Conservation (phyloP, 2,329 filamentous ascomycete genomes). For the Colletotrichum falcatum region DNA sequence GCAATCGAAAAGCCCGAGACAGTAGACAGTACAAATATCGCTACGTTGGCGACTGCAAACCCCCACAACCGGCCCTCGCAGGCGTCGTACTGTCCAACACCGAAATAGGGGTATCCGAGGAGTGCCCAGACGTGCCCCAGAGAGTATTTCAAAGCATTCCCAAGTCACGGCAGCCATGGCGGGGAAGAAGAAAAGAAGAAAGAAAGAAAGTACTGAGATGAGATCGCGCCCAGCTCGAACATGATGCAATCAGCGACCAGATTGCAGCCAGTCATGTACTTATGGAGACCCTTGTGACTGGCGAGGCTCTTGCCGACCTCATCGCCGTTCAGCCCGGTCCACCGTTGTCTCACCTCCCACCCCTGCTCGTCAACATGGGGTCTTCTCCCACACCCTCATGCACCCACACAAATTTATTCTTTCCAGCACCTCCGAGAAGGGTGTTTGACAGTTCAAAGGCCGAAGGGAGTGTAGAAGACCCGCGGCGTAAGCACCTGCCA, state of each 20-base stretch:
- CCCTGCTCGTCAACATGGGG: constrained; percentile 43
- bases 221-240: constrained; percentile 24
- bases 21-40: not conserved
- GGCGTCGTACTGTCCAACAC: constrained; percentile 7
- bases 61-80: not conserved
- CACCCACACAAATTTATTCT: constrained; percentile 36
- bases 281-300: constrained; percentile 34
- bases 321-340: constrained; percentile 42
- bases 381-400: constrained; percentile 43
- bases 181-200: constrained; percentile 20
- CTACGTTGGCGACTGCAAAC: constrained; percentile 3
- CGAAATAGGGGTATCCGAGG: constrained; percentile 11
- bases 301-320: constrained; percentile 43
- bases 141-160: constrained; percentile 12
- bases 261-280: constrained; percentile 39
- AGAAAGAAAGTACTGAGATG: constrained; percentile 32
- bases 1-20: not conserved
- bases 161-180: constrained; percentile 9
- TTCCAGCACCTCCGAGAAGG: constrained; percentile 9
- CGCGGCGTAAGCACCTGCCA: not conserved
- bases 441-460: constrained; percentile 12
- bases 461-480: not conserved
- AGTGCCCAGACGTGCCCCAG: constrained; percentile 8
- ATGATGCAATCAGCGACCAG: constrained; percentile 40
- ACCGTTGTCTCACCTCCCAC: constrained; percentile 40